These are phyloP conservation scores for Neurospora terricola DNA, from an alignment of 495 filamentous ascomycete genomes.

Conservation along the genomic window DNA sequence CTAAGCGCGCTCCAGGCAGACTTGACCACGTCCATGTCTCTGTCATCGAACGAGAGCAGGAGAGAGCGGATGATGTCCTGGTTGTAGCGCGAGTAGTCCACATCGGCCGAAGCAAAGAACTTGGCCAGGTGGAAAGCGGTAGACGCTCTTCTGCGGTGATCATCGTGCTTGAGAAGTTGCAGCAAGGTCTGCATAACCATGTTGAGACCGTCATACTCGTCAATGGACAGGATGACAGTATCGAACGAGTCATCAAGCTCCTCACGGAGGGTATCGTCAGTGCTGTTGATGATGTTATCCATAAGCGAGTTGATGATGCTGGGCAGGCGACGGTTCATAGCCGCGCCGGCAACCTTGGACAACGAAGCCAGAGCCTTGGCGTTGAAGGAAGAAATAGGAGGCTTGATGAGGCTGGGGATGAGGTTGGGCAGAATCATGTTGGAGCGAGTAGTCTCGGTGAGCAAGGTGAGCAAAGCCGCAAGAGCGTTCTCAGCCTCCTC, in stretches of 20 bases:
- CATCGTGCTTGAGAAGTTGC: slow-evolving; percentile 78
- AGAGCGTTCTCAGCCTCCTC: slow-evolving; percentile 86
- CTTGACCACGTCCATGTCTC: slow-evolving; percentile 77
- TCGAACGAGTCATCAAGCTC: slow-evolving; percentile 78
- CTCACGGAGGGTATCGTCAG: slow-evolving; percentile 60
- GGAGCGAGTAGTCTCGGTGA: slow-evolving; percentile 86
- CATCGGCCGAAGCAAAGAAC: slow-evolving; percentile 71
- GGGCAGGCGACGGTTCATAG: slow-evolving; percentile 83
- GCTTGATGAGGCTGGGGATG: slow-evolving; percentile 78
- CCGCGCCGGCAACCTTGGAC: slow-evolving; percentile 75
- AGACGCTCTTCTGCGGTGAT: slow-evolving; percentile 68
- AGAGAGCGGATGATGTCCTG: slow-evolving; percentile 85
- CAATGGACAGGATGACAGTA: slow-evolving; percentile 79
- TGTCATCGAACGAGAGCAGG: slow-evolving; percentile 84
- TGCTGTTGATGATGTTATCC: slow-evolving; percentile 74
- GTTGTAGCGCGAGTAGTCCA: slow-evolving; percentile 90
- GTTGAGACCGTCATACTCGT: slow-evolving; percentile 92
- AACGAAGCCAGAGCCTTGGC: slow-evolving; percentile 86
- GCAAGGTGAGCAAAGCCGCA: slow-evolving; percentile 79
- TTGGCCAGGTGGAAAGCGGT: slow-evolving; percentile 75
- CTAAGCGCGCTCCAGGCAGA: slow-evolving; percentile 83
- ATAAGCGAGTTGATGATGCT: slow-evolving; percentile 85
- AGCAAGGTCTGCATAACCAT: slow-evolving; percentile 89
- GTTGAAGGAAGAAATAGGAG: slow-evolving; percentile 92
- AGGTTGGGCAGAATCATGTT: slow-evolving; percentile 96